Conservation (phyloP, 2,329 filamentous ascomycete genomes). For the Phyllosticta paracitricarpa region DNA sequence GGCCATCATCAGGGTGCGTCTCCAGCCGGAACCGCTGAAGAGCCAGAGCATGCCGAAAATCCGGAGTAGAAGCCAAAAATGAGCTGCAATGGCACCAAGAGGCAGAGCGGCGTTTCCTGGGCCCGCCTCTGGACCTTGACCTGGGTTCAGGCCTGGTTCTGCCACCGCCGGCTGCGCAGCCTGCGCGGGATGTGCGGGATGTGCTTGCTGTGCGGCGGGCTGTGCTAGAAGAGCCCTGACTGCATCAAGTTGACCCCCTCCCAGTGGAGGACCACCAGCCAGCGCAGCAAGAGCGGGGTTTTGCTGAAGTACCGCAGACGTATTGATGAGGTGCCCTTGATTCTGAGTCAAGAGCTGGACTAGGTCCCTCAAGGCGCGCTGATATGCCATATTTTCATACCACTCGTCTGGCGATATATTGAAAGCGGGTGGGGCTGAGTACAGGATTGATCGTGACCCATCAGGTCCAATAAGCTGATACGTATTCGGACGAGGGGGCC, state of each 20-base stretch:
- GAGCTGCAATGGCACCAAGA: slow-evolving; percentile 21
- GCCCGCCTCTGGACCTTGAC: background rate
- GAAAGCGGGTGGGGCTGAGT: background rate
- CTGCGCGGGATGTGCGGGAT: slow-evolving; percentile 1
- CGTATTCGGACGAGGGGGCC: slow-evolving; percentile 13
- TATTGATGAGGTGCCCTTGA: background rate
- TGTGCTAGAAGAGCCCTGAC: background rate
- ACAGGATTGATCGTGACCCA: slow-evolving; percentile 26
- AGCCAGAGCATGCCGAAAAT: slow-evolving; percentile 48
- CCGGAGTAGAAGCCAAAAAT: slow-evolving; percentile 45
- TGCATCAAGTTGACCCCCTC: background rate
- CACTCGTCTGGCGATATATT: background rate
- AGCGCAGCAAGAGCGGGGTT: background rate
- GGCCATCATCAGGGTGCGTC: slow-evolving; percentile 21
- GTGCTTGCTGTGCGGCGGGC: slow-evolving; percentile 1
- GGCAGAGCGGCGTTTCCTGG: background rate
- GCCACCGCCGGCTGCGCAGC: background rate
- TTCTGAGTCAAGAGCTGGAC: background rate
- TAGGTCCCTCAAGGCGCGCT: slow-evolving; percentile 2
- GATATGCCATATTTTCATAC: slow-evolving; percentile 3
- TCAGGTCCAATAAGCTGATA: slow-evolving; percentile 28
- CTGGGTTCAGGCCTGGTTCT: background rate
- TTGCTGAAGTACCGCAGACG: background rate
- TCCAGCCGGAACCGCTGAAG: slow-evolving; percentile 32
- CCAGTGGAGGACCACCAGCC: background rate